Conservation (phyloP, 345 rosid species). For the Salix exigua region DNA sequence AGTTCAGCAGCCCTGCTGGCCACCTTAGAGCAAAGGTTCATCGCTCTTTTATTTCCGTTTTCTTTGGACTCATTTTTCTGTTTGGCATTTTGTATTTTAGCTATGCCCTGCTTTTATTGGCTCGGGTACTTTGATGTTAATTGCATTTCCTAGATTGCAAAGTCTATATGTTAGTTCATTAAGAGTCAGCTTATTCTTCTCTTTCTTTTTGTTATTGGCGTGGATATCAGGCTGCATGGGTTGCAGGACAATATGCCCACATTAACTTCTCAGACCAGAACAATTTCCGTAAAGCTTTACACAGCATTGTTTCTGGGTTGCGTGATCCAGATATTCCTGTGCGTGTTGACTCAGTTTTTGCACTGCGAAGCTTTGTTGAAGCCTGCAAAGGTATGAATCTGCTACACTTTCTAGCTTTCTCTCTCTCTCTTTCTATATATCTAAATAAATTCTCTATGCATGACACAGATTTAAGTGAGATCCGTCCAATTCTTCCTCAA, state of each 20-base stretch:
- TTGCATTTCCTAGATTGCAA: background rate
- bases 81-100: constrained; percentile 8
- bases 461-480: constrained; percentile 84
- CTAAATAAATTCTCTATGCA: constrained; percentile 1
- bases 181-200: too few species aligned
- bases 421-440: background rate
- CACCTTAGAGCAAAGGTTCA: constrained; percentile 96
- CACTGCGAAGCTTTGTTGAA: constrained; percentile 87
- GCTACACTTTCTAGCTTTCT: constrained; percentile 1
- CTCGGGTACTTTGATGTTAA: background rate
- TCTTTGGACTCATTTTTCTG: background rate
- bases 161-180: background rate
- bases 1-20: constrained; percentile 87
- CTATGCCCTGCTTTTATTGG: background rate
- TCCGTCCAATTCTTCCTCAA: constrained; percentile 94
- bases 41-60: constrained; percentile 15
- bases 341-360: constrained; percentile 97
- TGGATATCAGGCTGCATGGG: constrained; percentile 88
- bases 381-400: constrained; percentile 68
- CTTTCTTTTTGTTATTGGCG: constrained; percentile 2
- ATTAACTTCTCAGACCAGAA: constrained; percentile 73
- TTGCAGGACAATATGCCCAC: constrained; percentile 94
- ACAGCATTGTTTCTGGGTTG: constrained; percentile 84
- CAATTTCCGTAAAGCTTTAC: constrained; percentile 80
- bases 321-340: constrained; percentile 95